A percentile compares a stretch with the other conserved stretches of the same genome.
These are phyloP conservation scores for Neoboletus subvelutipes DNA, from an alignment of 768 basidiomycete genomes.

Conservation along the genomic window DNA sequence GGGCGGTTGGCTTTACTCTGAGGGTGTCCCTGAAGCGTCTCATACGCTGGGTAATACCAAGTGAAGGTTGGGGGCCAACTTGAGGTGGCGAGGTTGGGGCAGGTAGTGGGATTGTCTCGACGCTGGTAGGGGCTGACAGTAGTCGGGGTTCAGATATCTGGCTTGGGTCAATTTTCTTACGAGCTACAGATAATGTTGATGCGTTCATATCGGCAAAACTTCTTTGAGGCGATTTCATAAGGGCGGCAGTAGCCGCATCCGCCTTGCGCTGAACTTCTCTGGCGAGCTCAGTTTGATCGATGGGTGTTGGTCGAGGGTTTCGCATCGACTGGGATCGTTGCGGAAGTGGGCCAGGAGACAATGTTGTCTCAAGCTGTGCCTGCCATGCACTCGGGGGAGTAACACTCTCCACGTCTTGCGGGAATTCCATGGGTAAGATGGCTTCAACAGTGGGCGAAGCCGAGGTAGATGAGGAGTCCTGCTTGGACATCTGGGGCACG, in stretches of 20 bases:
- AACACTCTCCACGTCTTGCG: slow-evolving; percentile 16
- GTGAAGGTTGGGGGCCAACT: slow-evolving; percentile 39
- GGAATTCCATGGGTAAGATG: slow-evolving; percentile 26
- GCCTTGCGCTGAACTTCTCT: slow-evolving; percentile 67
- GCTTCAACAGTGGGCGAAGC: slow-evolving; percentile 37
- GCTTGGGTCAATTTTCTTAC: slow-evolving; percentile 58
- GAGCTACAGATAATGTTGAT: slow-evolving; percentile 42
- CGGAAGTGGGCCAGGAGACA: slow-evolving; percentile 21
- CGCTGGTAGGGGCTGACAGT: slow-evolving; percentile 65
- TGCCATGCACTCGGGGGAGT: slow-evolving; percentile 4
- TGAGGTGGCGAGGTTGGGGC: slow-evolving; percentile 33
- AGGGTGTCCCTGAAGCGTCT: slow-evolving; percentile 70
- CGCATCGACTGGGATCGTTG: slow-evolving; percentile 38
- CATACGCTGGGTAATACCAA: slow-evolving; percentile 67
- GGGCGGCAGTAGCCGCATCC: slow-evolving; percentile 62
- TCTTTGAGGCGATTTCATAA: slow-evolving; percentile 49
- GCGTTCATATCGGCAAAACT: slow-evolving; percentile 42
- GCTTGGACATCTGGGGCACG: slow-evolving; percentile 21
- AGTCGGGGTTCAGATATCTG: slow-evolving; percentile 67
- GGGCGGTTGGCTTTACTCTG: slow-evolving; percentile 48
- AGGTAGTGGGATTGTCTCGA: slow-evolving; percentile 65
- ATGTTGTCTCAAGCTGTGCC: background rate
- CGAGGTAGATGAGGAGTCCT: slow-evolving; percentile 31
- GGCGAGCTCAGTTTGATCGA: slow-evolving; percentile 56
- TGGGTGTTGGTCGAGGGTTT: slow-evolving; percentile 38